Evolutionary conservation across 257 asterid genomes (phyloP).

Genomic region (Rehmannia glutinosa): DNA sequence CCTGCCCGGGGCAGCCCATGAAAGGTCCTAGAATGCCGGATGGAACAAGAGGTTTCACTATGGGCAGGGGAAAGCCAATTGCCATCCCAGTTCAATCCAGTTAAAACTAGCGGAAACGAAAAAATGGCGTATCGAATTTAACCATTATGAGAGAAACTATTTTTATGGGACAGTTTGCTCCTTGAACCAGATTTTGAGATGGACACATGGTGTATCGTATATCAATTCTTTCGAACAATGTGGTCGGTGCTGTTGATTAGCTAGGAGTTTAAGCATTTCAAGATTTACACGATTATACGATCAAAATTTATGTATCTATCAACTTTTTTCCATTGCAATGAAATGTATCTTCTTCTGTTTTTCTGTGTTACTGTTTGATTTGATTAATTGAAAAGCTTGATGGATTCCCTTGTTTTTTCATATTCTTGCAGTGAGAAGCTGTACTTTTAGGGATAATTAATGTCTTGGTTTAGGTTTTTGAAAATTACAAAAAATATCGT

Average conservation of each 20-base stretch:
- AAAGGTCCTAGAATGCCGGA: conserved; percentile 98
- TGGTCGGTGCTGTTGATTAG: conserved; percentile 1
- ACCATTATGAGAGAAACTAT: not conserved
- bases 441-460: too few relatives aligned
- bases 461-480: too few relatives aligned
- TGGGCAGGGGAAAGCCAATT: conserved; percentile 93
- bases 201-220: not conserved
- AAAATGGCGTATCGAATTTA: not conserved
- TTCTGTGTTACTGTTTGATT: not conserved
- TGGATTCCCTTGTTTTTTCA: not conserved
- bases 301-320: not conserved
- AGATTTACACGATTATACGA: too few relatives aligned
- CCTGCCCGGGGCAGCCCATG: conserved; percentile 23
- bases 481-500: too few relatives aligned
- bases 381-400: not conserved
- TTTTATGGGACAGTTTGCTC: not conserved
- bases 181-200: not conserved
- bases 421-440: not conserved
- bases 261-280: not conserved
- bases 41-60: conserved; percentile 89
- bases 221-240: not conserved
- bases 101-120: not conserved
- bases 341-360: not conserved
- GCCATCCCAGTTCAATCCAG: conserved; percentile 29
- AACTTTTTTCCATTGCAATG: not conserved